Evolutionary conservation across 169 alveolate genomes (phyloP).

Genomic region (Plasmodium fragile): DNA sequence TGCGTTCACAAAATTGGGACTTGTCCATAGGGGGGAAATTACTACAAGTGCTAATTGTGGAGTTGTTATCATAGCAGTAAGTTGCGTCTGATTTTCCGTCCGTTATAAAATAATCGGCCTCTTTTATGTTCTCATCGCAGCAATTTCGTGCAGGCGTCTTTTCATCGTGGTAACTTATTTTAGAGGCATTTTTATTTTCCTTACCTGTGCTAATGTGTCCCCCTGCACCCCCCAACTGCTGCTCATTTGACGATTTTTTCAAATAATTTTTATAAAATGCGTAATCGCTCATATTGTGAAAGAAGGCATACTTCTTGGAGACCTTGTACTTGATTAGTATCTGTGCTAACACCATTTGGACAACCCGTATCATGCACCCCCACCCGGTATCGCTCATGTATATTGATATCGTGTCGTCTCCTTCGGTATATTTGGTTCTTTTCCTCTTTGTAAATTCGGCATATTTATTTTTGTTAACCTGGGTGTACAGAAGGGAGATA

Average conservation of each 20-base stretch:
- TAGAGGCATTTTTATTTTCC: neutral
- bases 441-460: slow-evolving; percentile 5
- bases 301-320: slow-evolving; percentile 31
- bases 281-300: slow-evolving; percentile 51
- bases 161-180: neutral
- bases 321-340: slow-evolving; percentile 66
- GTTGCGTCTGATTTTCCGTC: neutral
- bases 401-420: slow-evolving; percentile 34
- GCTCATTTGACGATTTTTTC: neutral
- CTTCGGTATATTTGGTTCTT: neutral
- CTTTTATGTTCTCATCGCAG: neutral
- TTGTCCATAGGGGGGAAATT: neutral
- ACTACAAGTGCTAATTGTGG: neutral
- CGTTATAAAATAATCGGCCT: slow-evolving; percentile 11
- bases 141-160: neutral
- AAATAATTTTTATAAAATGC: slow-evolving; percentile 32
- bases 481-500: neutral
- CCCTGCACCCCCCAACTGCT: neutral
- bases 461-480: slow-evolving; percentile 13
- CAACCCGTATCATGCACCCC: slow-evolving; percentile 84
- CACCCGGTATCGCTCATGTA: slow-evolving; percentile 81
- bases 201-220: neutral
- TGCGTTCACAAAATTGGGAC: neutral
- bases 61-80: neutral
- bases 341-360: slow-evolving; percentile 84